Conservation (phyloP, 805 yeast genomes). For the Yamadazyma phyllophila region DNA sequence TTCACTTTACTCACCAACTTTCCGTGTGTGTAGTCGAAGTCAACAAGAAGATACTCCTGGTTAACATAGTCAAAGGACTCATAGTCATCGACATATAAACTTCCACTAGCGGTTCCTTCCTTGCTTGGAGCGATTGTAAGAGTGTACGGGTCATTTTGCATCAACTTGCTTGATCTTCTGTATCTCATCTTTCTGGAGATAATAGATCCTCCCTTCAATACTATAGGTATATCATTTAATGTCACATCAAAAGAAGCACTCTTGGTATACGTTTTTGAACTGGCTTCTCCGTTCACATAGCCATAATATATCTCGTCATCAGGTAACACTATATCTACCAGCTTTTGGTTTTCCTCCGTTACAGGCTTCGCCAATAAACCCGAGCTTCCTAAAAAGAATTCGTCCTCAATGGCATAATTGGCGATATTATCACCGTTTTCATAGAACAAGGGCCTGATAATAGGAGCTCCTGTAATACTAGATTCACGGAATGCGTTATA, state of each 20-base stretch:
- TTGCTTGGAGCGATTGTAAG: slow-evolving; percentile 57
- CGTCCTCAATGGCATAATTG: slow-evolving; percentile 68
- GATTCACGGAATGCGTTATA: slow-evolving; percentile 77
- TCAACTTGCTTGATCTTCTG: slow-evolving; percentile 75
- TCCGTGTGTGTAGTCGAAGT: slow-evolving; percentile 20
- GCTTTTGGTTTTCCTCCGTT: slow-evolving; percentile 48
- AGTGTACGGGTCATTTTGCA: slow-evolving; percentile 80
- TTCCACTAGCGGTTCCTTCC: slow-evolving; percentile 52
- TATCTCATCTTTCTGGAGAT: slow-evolving; percentile 65
- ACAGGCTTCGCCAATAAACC: slow-evolving; percentile 83
- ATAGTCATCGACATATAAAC: slow-evolving; percentile 82
- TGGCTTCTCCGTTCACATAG: slow-evolving; percentile 36
- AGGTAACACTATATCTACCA: slow-evolving; percentile 51
- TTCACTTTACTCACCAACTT: slow-evolving; percentile 2
- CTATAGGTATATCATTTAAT: slow-evolving; percentile 66
- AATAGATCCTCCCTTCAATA: slow-evolving; percentile 76
- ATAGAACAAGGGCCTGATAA: slow-evolving; percentile 67
- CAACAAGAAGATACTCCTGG: slow-evolving; percentile 49
- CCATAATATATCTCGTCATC: slow-evolving; percentile 57
- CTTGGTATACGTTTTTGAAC: slow-evolving; percentile 6
- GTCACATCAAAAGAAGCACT: slow-evolving; percentile 37
- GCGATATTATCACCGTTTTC: slow-evolving; percentile 46
- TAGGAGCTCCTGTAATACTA: slow-evolving; percentile 61
- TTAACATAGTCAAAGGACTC: slow-evolving; percentile 56
- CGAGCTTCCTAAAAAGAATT: slow-evolving; percentile 71